Conservation (phyloP, 2,329 filamentous ascomycete genomes). For the Cladosporium sp. region DNA sequence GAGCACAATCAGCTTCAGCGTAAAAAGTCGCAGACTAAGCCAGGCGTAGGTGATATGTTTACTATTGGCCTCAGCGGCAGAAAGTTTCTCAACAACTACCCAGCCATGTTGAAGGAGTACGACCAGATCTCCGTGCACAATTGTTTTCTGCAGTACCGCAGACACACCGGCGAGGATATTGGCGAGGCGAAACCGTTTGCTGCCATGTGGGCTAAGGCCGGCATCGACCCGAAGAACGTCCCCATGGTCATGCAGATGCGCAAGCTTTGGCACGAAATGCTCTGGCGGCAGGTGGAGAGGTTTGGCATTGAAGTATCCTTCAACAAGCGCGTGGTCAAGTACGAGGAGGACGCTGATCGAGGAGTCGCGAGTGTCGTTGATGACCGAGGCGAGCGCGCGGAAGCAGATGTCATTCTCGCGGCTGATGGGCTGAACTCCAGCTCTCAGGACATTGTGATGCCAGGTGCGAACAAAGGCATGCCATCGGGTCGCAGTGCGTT, state of each 20-base stretch:
- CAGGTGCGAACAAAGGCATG: conserved; percentile 11
- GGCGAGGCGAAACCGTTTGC: conserved; percentile 47
- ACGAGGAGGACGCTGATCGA: conserved; percentile 39
- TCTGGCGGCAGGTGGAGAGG: conserved; percentile 45
- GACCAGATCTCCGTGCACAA: conserved; percentile 1
- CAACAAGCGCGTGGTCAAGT: conserved; percentile 39
- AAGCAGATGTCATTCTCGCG: conserved; percentile 37
- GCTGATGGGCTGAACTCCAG: conserved; percentile 40
- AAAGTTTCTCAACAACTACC: conserved; percentile 32
- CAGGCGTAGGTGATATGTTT: conserved; percentile 51
- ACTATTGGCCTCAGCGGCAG: conserved; percentile 56
- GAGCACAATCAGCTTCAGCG: neutral
- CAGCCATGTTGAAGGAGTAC: conserved; percentile 1
- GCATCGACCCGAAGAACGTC: neutral
- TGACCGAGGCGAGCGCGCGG: conserved; percentile 38
- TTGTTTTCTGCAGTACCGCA: neutral
- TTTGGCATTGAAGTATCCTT: conserved; percentile 41
- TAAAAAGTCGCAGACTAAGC: neutral
- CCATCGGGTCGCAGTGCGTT: conserved; percentile 22
- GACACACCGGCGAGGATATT: conserved; percentile 39
- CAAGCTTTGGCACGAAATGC: conserved; percentile 52
- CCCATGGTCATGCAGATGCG: conserved; percentile 5
- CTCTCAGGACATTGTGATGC: conserved; percentile 37
- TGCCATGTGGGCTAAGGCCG: conserved; percentile 4
- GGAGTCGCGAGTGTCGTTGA: conserved; percentile 27